phyloP scores from a whole-genome alignment of 2,329 filamentous ascomycete species.

The Fusarium fracticaudum region DNA sequence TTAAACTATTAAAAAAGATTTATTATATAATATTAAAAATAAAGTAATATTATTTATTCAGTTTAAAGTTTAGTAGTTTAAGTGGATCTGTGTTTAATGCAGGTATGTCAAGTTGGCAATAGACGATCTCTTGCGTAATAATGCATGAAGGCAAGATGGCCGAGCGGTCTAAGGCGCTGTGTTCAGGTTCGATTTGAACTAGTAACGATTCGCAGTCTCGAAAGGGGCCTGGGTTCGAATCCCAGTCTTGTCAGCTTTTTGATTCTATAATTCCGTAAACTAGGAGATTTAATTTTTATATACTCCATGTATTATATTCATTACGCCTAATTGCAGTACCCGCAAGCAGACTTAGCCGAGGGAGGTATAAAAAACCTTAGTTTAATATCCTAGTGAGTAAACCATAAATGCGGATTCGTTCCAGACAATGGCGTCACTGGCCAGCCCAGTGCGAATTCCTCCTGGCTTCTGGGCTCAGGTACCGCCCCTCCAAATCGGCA shows the following conservation, averaged over 20 bases:
- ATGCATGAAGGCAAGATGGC: slow-evolving; percentile 10
- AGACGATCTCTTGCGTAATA: fast-evolving
- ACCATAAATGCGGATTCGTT: neutral
- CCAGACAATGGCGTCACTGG: slow-evolving; percentile 16
- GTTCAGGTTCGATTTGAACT: slow-evolving; percentile 33
- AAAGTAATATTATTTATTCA: neutral
- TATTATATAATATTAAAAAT: neutral
- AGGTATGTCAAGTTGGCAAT: neutral
- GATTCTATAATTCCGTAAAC: neutral
- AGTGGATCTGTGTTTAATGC: neutral
- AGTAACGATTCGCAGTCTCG: slow-evolving; percentile 37
- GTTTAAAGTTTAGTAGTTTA: neutral
- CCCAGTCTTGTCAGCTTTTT: slow-evolving; percentile 28
- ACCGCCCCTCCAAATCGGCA: slow-evolving; percentile 18
- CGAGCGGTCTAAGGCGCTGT: slow-evolving; percentile 38
- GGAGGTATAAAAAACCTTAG: neutral
- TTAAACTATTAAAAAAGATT: neutral
- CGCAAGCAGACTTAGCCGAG: neutral
- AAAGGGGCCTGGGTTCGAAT: slow-evolving; percentile 39
- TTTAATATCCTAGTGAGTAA: neutral
- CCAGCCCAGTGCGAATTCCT: slow-evolving; percentile 18
- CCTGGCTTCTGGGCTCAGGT: slow-evolving; percentile 9
- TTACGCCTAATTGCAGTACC: neutral
- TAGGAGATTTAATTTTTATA: neutral
- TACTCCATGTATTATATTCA: neutral